Evolutionary conservation across 2,329 filamentous ascomycete genomes (phyloP).

Genomic region (Aureobasidium pullulans): DNA sequence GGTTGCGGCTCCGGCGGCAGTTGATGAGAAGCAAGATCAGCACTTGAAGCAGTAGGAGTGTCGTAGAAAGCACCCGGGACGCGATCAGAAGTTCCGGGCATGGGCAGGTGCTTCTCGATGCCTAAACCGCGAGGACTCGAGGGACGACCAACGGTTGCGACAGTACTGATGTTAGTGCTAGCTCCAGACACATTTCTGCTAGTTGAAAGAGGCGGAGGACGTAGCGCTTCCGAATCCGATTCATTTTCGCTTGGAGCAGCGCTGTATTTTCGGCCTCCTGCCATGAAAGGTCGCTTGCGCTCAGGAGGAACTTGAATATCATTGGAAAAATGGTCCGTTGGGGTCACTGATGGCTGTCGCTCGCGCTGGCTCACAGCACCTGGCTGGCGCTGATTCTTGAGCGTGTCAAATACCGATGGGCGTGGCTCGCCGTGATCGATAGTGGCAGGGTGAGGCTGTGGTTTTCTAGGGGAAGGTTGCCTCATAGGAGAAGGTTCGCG

Average conservation of each 20-base stretch:
- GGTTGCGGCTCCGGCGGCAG: conserved; percentile 6
- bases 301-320: conserved; percentile 40
- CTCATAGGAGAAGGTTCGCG: conserved; percentile 3
- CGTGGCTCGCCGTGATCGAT: neutral
- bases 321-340: neutral
- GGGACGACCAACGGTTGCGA: conserved; percentile 6
- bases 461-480: conserved; percentile 3
- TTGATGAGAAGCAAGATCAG: conserved; percentile 1
- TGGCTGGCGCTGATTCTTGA: neutral
- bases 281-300: conserved; percentile 60
- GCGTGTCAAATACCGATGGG: conserved; percentile 2
- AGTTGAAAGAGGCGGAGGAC: conserved; percentile 24
- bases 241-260: neutral
- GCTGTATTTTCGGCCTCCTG: conserved; percentile 34
- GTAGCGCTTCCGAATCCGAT: conserved; percentile 20
- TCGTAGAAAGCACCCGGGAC: conserved; percentile 16
- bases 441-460: neutral
- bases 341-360: neutral
- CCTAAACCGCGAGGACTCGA: conserved; percentile 8
- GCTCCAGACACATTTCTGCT: conserved; percentile 13
- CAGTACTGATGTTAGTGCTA: neutral
- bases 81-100: neutral
- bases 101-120: neutral
- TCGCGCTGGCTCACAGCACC: conserved; percentile 19
- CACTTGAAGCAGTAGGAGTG: conserved; percentile 14